Evolutionary conservation across 169 alveolate species (phyloP).

Genomic region (Sarcocystis neurona): DNA sequence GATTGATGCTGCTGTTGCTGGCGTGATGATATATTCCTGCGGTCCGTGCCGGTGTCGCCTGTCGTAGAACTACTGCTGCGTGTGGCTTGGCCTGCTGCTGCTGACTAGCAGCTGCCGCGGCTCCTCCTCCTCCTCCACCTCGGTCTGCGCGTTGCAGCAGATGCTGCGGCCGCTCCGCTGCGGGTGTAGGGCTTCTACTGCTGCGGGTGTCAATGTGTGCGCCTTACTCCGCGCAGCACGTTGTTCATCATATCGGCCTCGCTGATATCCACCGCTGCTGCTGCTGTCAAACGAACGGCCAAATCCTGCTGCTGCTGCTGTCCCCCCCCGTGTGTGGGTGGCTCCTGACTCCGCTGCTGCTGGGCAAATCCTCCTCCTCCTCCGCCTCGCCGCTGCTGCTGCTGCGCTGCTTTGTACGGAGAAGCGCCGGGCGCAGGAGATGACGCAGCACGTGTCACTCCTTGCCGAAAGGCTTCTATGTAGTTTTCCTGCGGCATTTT

Average conservation of each 20-base stretch:
- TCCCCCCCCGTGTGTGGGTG: neutral
- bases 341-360: neutral
- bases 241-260: conserved; percentile 13
- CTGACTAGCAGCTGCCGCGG: no score
- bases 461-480: conserved; percentile 21
- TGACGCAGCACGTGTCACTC: neutral
- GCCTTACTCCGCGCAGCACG: conserved; percentile 1
- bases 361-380: neutral
- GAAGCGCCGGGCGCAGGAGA: neutral
- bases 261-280: neutral
- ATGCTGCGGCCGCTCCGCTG: no score
- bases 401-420: neutral
- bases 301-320: neutral
- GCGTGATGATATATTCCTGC: no score
- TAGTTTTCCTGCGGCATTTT: neutral
- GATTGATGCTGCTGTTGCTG: no score
- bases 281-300: neutral
- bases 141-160: no score
- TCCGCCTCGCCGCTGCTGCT: no score
- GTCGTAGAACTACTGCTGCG: no score
- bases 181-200: no score
- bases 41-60: no score
- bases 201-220: no score
- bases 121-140: no score
- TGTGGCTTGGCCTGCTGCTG: no score